These are phyloP conservation scores for Glycine soja DNA, from an alignment of 306 rosid genomes.

Conservation along the genomic window DNA sequence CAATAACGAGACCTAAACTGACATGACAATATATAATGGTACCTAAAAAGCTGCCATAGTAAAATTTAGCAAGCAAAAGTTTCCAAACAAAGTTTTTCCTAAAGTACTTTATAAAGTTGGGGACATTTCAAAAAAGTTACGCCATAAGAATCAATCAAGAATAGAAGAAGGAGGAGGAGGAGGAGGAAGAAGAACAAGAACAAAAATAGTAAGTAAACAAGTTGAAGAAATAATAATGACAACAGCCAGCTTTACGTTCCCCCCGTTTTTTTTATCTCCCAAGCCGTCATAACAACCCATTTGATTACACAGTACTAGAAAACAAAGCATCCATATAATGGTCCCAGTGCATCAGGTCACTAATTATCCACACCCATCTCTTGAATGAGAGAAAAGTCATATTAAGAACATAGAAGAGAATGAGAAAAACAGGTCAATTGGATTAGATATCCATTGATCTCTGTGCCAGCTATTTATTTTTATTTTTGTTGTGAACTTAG, in stretches of 20 bases:
- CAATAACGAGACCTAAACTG: constrained; percentile 31
- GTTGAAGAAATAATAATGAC: constrained; percentile 33
- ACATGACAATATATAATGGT: constrained; percentile 18
- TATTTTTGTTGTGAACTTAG: neutral
- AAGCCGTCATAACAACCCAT: constrained; percentile 9
- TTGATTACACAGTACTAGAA: constrained; percentile 23
- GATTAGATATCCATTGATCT: constrained; percentile 36
- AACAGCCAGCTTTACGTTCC: constrained; percentile 37
- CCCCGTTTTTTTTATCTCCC: neutral
- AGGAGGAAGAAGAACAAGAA: constrained; percentile 27
- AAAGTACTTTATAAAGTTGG: constrained; percentile 3
- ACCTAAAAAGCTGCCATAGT: constrained; percentile 39
- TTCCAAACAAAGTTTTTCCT: neutral
- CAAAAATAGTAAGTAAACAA: neutral
- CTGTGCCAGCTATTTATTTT: constrained; percentile 32
- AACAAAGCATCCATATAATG: constrained; percentile 15
- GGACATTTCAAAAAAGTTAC: constrained; percentile 29
- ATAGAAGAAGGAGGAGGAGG: constrained; percentile 16
- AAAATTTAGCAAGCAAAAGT: constrained; percentile 41
- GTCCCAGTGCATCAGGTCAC: constrained; percentile 36
- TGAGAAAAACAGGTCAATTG: constrained; percentile 45
- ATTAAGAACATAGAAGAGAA: neutral
- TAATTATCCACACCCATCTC: constrained; percentile 26
- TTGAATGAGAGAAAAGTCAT: constrained; percentile 8
- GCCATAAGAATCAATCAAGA: constrained; percentile 25